These are phyloP conservation scores for Candida sanyaensis DNA, from an alignment of 1,139 yeast species.

Conservation along the genomic window DNA sequence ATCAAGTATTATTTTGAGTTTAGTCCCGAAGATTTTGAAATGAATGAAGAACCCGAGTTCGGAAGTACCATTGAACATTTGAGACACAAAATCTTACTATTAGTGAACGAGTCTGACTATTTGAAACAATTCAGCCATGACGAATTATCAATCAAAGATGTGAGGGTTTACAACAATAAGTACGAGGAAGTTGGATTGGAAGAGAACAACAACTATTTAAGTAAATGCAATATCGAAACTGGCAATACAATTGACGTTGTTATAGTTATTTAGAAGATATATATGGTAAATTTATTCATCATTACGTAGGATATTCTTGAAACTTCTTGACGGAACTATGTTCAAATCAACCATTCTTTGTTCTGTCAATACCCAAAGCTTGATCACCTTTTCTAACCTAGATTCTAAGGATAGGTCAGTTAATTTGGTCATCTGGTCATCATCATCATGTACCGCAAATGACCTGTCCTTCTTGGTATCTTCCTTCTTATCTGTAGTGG, in stretches of 20 bases:
- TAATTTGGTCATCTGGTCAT: slow-evolving; percentile 27
- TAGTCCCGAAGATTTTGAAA: slow-evolving; percentile 74
- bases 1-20: slow-evolving; percentile 72
- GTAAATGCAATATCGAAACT: slow-evolving; percentile 65
- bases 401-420: slow-evolving; percentile 40
- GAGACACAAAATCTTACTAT: slow-evolving; percentile 50
- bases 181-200: slow-evolving; percentile 25
- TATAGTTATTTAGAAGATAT: slow-evolving; percentile 19
- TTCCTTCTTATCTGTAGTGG: neutral
- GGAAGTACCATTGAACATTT: slow-evolving; percentile 71
- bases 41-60: slow-evolving; percentile 58
- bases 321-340: slow-evolving; percentile 33
- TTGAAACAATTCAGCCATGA: slow-evolving; percentile 26
- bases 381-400: slow-evolving; percentile 55
- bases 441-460: slow-evolving; percentile 17
- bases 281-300: neutral
- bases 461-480: neutral
- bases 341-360: slow-evolving; percentile 46
- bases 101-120: slow-evolving; percentile 55
- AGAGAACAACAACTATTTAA: slow-evolving; percentile 52
- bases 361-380: slow-evolving; percentile 64
- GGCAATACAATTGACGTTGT: slow-evolving; percentile 61
- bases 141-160: slow-evolving; percentile 21
- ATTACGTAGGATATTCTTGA: neutral
- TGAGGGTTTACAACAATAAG: slow-evolving; percentile 31